Evolutionary conservation across 2,329 filamentous ascomycete species (phyloP), one percentile per base, ranked within the genome.

Genomic region (Aureobasidium sp.): DNA sequence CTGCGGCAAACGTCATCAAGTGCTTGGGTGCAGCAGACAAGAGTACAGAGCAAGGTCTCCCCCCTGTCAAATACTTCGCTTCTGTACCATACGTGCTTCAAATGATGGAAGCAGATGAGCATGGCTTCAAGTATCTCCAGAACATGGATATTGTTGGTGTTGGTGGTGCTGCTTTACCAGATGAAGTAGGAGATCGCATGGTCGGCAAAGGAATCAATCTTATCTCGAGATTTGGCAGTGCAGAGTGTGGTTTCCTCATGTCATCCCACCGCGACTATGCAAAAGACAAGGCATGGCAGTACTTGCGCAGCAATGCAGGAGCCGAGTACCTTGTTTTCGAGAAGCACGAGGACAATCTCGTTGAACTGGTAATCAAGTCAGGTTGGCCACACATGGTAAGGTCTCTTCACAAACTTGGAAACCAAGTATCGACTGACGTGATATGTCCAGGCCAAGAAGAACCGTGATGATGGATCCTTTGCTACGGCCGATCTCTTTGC

Each of bases 191-290:
- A 0, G 74, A 86, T 60, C 67, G 68, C 2, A 74, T 87, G 2
- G 79, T 85, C 0, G 57, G 69, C 0, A 67, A 73, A 6, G 77
- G 75, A 0, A 77, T 87, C 1, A 81, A 80, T 9, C 76, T 87
- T 4, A 72, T 86, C 1, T 86, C 83, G 0, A 75, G 85, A 42
- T 85, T 84, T 68, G 84, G 85, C 2, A 87, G 83, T 65, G 81
- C 83, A 9, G 84, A 88, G 67, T 87, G 84, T 60, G 84, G 84
- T 0, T 87, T 87, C 62, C 68, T 87, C 15, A 75, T 87, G 67
- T 85, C 81, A 3, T 87, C 84, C 0, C 77, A 83, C 67, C 77
- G 84, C 23, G 72, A 83, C 25, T 87, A 81, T 60, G 61, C 60
- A 0, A 68, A 63, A 0, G 84, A 87, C 60, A 76, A 71, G n/a